These are phyloP conservation scores for Malassezia brasiliensis DNA, from an alignment of 1,284 basidiomycete species.

Conservation along the genomic window DNA sequence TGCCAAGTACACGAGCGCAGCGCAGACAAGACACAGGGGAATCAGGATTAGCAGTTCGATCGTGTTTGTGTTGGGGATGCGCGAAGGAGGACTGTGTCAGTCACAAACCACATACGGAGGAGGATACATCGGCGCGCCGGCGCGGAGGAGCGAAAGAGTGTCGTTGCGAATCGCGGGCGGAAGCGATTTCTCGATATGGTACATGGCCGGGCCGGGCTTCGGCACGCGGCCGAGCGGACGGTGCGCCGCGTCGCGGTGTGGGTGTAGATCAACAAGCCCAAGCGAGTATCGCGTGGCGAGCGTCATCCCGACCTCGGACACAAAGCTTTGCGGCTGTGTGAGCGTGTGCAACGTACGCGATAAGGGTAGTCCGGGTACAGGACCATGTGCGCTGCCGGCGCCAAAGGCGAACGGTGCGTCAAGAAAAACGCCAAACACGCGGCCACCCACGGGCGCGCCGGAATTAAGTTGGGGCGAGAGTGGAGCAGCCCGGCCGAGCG, in stretches of 20 bases:
- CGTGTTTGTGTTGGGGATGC: slow-evolving; percentile 1
- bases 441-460: no score
- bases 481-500: neutral
- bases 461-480: no score
- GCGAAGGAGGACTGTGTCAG: neutral
- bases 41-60: neutral
- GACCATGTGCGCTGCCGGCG: neutral
- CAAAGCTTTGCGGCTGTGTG: neutral
- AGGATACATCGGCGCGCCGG: neutral
- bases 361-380: slow-evolving; percentile 1
- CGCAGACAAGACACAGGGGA: neutral
- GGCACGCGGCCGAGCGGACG: neutral
- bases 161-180: neutral
- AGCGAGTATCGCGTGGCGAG: slow-evolving; percentile 2
- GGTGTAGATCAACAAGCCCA: slow-evolving; percentile 2
- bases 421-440: neutral
- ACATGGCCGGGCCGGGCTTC: neutral
- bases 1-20: neutral
- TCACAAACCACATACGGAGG: neutral
- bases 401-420: neutral
- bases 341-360: neutral
- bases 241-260: neutral
- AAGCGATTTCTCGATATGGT: neutral
- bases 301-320: neutral
- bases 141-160: neutral